These are phyloP conservation scores for Diaporthe citriasiana DNA, from an alignment of 2,329 filamentous ascomycete species.

Conservation along the genomic window DNA sequence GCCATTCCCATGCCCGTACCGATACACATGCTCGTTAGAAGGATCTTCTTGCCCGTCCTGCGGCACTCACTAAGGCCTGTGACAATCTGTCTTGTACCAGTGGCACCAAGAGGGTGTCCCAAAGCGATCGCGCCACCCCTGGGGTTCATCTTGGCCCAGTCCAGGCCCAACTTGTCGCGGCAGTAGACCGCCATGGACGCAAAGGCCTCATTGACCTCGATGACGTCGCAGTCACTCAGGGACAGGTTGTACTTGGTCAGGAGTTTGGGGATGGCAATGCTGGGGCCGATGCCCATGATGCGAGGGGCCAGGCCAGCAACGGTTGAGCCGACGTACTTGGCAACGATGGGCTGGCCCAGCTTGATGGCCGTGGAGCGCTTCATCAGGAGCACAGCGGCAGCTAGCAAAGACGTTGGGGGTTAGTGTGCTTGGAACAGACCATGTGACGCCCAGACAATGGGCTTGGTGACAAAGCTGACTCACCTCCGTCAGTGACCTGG, in stretches of 20 bases:
- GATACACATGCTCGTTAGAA: constrained; percentile 93
- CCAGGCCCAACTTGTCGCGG: constrained; percentile 77
- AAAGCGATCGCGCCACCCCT: constrained; percentile 87
- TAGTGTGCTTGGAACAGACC: background rate
- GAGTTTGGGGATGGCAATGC: constrained; percentile 84
- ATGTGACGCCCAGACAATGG: background rate
- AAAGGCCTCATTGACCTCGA: constrained; percentile 98
- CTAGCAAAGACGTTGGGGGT: constrained; percentile 54
- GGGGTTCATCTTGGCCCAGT: constrained; percentile 84
- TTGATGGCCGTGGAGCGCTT: constrained; percentile 90
- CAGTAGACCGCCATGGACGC: constrained; percentile 98
- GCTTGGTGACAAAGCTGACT: constrained; percentile 46
- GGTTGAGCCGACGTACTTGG: constrained; percentile 94
- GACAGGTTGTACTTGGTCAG: constrained; percentile 83
- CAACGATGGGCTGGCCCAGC: constrained; percentile 91
- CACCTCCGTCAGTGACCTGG: constrained; percentile 92
- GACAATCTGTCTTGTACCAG: constrained; percentile 85
- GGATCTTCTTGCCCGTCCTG: constrained; percentile 88
- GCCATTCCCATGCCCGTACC: constrained; percentile 80
- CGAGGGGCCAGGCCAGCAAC: constrained; percentile 90
- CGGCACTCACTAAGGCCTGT: constrained; percentile 90
- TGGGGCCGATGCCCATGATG: constrained; percentile 96
- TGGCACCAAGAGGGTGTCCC: constrained; percentile 85
- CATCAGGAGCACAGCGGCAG: constrained; percentile 92
- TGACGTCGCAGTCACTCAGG: constrained; percentile 86